phyloP scores from a whole-genome alignment of 129 eudicot species.

The Ambrosia artemisiifolia region DNA sequence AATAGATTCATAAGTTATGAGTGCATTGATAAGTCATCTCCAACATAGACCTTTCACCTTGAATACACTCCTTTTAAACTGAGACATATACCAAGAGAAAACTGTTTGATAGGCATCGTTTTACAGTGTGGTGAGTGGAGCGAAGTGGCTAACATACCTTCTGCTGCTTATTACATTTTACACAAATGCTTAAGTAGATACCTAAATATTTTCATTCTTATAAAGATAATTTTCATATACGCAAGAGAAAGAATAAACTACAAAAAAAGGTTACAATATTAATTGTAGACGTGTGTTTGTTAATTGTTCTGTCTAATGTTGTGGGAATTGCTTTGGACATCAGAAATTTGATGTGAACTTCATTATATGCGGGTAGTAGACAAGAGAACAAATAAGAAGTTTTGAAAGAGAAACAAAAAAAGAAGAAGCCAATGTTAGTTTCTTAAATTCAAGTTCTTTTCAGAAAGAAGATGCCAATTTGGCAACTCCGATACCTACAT shows the following conservation, averaged over 20 bases:
- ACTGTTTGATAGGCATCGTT: background rate
- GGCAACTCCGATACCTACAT: background rate
- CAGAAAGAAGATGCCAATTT: background rate
- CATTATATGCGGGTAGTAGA: background rate
- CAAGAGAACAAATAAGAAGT: background rate
- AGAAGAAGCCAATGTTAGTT: background rate
- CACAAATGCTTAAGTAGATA: background rate
- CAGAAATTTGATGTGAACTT: constrained; percentile 12
- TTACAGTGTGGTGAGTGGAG: background rate
- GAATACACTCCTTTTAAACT: background rate
- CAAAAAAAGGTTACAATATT: background rate
- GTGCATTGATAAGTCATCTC: constrained; percentile 4
- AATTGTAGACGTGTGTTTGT: background rate
- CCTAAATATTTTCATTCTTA: background rate
- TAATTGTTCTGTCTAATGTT: background rate
- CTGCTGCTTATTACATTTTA: background rate
- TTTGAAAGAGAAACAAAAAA: constrained; percentile 4
- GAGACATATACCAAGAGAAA: background rate
- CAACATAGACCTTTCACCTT: background rate
- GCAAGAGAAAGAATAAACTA: background rate
- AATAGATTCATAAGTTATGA: background rate
- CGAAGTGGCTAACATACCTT: background rate
- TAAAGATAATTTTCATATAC: background rate
- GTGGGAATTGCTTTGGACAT: background rate
- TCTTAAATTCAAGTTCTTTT: background rate